Evolutionary conservation across 148 eudicot genomes (phyloP), one percentile per base, ranked within the genome.

Genomic region (Vaccinium myrtillus): DNA sequence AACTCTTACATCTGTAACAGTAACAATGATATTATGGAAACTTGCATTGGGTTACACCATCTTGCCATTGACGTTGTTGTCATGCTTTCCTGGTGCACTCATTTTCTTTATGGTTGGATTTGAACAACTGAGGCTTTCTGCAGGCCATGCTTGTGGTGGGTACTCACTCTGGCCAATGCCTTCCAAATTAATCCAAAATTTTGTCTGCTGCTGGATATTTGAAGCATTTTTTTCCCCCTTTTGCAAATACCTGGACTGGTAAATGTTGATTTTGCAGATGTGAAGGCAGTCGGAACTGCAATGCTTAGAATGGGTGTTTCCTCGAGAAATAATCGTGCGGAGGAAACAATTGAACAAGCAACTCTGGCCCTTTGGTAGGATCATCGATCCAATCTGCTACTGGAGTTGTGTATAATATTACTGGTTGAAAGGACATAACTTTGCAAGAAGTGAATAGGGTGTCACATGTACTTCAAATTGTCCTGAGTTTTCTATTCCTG

Each of bases 301-400:
- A 95, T 95, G 99, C 98, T 97, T 76, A 98, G 99, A 81, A 98
- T 97, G 65, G 99, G 99, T 61, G 98, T 91, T 82, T 95, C 99
- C 4, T 95, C 99, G 18, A 95, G 99, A 91, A 97, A 95, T 90
- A 97, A 97, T 83, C 98, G 98, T 19, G 99, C 99, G 70, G 98
- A 97, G 88, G 99, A 95, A 91, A 98, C 98, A 81, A 98, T 98
- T 67, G 98, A 97, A 84, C 99, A 97, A 90, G 99, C 99, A 79
- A 97, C 99, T 69, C 84, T 95, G 86, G 98, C 83, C 99, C 99
- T 84, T 89, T 97, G 73, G 95, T 97, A 65, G 99, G 99, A 74
- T n/a, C n/a, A n/a, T n/a, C n/a, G n/a, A n/a, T n/a, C n/a, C n/a
- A n/a, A n/a, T n/a, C n/a, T n/a, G n/a, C n/a, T n/a, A n/a, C n/a